Base-by-base conservation (phyloP, 75 land plant genomes). In the Pinus taeda region DNA sequence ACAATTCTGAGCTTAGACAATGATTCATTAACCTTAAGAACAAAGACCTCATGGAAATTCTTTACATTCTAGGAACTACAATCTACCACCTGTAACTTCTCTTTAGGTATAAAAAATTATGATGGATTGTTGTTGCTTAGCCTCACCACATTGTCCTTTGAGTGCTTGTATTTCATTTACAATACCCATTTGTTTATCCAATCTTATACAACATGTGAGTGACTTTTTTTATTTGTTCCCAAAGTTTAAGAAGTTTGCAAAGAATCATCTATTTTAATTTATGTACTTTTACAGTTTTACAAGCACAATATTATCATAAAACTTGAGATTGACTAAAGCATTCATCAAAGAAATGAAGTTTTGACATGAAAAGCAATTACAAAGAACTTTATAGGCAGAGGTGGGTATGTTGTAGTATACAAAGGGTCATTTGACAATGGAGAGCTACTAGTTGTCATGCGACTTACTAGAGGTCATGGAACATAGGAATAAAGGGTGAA, bases 381-480 rank as follows among this genome's bases (percentile, higher is more conserved):
- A 76, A 73, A 76, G 3, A 76, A 76, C 11, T 65, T 76, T 33
- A 29, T 76, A 22, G 79, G 79, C 15, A 78, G 49, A 3, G 79
- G 79, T 22, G 79, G 79, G 74, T 78, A 78, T 22, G 53, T 75
- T 20, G 57, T 36, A 59, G 79, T 78, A n/a, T 72, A 78, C 76
- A 78, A 78, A 57, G 79, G 79, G 4, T 29, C 53, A 39, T 24
- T 78, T 59, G 24, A 33, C 14, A 24, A 78, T n/a, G 79, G 76
- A 56, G 74, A 71, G 57, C 24, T 71, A 59, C 15, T 78, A 29
- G 79, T 57, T 45, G 79, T 78, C 30, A 78, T 69, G 79, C 37
- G 70, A 53, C 79, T 78, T 39, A 78, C 74, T 14, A 78, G 58
- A 78, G 55, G 62, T 5, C 62, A 22, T 45, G 22, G 53, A 39